Evolutionary conservation across 1,139 yeast species (phyloP).

Genomic region (Lodderomyces oxycetoniae): DNA sequence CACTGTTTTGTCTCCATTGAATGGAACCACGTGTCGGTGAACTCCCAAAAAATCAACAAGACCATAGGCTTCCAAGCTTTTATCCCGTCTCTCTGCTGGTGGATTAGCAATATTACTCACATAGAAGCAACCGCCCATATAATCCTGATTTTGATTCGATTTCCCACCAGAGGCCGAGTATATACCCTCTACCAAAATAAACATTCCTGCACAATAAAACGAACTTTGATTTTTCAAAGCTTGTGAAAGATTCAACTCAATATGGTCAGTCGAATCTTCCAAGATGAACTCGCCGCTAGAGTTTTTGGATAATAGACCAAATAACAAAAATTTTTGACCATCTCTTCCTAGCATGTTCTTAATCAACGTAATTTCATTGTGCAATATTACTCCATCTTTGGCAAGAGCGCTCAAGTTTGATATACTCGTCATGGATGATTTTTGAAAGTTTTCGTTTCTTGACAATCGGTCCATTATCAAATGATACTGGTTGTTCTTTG

Average conservation of each 20-base stretch:
- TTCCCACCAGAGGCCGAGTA: slow-evolving; percentile 60
- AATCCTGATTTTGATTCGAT: slow-evolving; percentile 23
- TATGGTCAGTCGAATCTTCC: slow-evolving; percentile 76
- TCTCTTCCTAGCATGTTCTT: slow-evolving; percentile 84
- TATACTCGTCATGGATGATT: slow-evolving; percentile 39
- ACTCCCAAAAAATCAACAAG: slow-evolving; percentile 75
- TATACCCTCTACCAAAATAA: slow-evolving; percentile 79
- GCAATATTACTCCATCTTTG: slow-evolving; percentile 17
- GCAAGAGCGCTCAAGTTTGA: slow-evolving; percentile 23
- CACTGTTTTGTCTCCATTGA: slow-evolving; percentile 22
- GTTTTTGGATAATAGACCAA: slow-evolving; percentile 69
- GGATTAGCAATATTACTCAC: slow-evolving; percentile 83
- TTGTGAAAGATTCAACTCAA: slow-evolving; percentile 67
- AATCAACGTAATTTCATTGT: slow-evolving; percentile 63
- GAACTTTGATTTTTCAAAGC: slow-evolving; percentile 62
- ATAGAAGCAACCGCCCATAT: slow-evolving; percentile 53
- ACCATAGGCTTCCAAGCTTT: slow-evolving; percentile 67
- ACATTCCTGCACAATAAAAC: slow-evolving; percentile 75
- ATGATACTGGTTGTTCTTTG: slow-evolving; percentile 46
- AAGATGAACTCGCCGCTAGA: slow-evolving; percentile 65
- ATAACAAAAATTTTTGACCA: slow-evolving; percentile 66
- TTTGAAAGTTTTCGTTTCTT: slow-evolving; percentile 71
- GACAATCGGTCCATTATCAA: slow-evolving; percentile 64
- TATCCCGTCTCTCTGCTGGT: slow-evolving; percentile 72
- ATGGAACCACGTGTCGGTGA: slow-evolving; percentile 35